phyloP scores from a whole-genome alignment of 441 rosid genomes.

The Pelargonium hybrid region DNA sequence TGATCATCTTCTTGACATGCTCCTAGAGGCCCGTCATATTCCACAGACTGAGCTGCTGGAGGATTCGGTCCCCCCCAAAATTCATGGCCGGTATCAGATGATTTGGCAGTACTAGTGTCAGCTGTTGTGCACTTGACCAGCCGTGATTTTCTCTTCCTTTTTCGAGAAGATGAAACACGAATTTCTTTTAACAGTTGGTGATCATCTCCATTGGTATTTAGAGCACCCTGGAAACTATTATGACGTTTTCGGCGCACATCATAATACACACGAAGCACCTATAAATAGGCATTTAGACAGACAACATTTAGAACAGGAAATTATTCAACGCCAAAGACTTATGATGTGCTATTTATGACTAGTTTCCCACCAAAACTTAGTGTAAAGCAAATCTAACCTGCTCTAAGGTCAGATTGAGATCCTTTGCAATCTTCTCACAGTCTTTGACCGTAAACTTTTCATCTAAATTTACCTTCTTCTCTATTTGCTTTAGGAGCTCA shows the following conservation, averaged over 20 bases:
- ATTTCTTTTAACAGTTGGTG: conserved; percentile 22
- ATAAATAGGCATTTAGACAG: conserved; percentile 11
- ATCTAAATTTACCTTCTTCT: conserved; percentile 33
- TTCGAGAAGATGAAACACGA: conserved; percentile 27
- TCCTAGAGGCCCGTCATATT: conserved; percentile 21
- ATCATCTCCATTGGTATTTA: conserved; percentile 27
- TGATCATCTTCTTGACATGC: conserved; percentile 29
- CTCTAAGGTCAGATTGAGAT: conserved; percentile 70
- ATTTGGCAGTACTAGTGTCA: conserved; percentile 24
- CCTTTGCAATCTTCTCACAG: conserved; percentile 74
- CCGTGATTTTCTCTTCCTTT: conserved; percentile 42
- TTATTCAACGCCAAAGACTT: not conserved
- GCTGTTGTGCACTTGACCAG: conserved; percentile 28
- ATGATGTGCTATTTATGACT: not conserved
- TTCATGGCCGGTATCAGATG: conserved; percentile 27
- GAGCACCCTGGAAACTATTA: conserved; percentile 31
- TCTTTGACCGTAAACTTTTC: conserved; percentile 60
- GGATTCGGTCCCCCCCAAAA: conserved; percentile 23
- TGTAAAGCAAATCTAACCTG: conserved; percentile 43
- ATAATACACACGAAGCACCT: conserved; percentile 79
- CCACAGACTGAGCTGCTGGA: conserved; percentile 23
- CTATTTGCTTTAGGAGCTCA: conserved; percentile 40
- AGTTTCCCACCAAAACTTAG: not conserved
- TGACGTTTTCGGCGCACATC: conserved; percentile 46
- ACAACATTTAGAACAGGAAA: not conserved